Conservation (phyloP, 768 basidiomycete species). For the Amanita rimosa region DNA sequence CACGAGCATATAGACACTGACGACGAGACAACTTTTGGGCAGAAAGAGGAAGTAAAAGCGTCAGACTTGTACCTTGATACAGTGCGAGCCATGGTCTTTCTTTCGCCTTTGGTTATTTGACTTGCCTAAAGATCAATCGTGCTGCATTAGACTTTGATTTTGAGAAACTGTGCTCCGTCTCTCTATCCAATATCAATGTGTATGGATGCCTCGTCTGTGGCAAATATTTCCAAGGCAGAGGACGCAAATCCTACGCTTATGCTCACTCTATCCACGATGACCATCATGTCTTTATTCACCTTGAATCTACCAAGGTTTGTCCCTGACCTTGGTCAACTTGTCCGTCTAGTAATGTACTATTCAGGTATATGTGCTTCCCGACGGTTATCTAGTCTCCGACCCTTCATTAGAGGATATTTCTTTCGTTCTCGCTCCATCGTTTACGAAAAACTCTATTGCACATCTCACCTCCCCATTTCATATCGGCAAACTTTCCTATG, state of each 20-base stretch:
- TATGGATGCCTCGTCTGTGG: slow-evolving; percentile 98
- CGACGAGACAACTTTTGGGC: slow-evolving; percentile 18
- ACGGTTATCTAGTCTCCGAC: slow-evolving; percentile 93
- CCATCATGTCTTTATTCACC: slow-evolving; percentile 96
- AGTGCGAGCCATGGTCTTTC: slow-evolving; percentile 31
- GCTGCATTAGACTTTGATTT: slow-evolving; percentile 94
- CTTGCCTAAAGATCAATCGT: slow-evolving; percentile 65
- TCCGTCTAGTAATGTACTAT: slow-evolving; percentile 9
- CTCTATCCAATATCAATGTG: slow-evolving; percentile 91
- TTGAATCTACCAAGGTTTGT: slow-evolving; percentile 81
- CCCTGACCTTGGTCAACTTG: neutral
- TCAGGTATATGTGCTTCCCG: slow-evolving; percentile 94
- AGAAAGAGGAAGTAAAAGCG: slow-evolving; percentile 30
- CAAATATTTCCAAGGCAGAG: slow-evolving; percentile 97
- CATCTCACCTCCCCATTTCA: slow-evolving; percentile 46
- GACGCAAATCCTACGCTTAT: slow-evolving; percentile 89
- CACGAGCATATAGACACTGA: slow-evolving; percentile 21
- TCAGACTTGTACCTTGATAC: slow-evolving; percentile 95
- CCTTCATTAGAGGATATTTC: slow-evolving; percentile 95
- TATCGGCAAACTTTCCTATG: slow-evolving; percentile 70
- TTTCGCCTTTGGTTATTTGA: slow-evolving; percentile 7
- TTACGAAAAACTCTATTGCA: slow-evolving; percentile 48
- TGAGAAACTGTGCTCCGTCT: slow-evolving; percentile 97
- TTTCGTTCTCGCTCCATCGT: slow-evolving; percentile 82
- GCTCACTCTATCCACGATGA: slow-evolving; percentile 96